Base-by-base conservation (phyloP, 2,329 filamentous ascomycete species). In the Exophiala spinifera region DNA sequence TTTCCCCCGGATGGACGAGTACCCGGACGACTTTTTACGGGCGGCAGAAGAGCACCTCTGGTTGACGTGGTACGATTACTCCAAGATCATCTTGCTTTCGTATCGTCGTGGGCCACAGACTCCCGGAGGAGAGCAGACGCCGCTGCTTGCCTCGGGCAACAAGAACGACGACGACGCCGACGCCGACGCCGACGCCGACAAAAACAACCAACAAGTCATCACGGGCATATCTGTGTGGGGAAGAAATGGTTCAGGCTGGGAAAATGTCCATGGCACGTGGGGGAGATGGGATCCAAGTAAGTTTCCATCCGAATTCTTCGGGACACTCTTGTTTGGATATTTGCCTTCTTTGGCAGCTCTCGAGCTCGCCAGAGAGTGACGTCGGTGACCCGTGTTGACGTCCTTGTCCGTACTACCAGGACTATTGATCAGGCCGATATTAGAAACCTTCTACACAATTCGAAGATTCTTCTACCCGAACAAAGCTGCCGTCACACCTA, bases 401-500 rank as follows among this genome's bases (percentile, higher is more conserved):
- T 31, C 14, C 36, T 33, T 17, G 4, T 31, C 14, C 36, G 17
- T 17, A 2, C 31, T 39, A 17, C 33, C 31, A 55, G 52, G 52
- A 13, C 54, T 42, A 8, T 33, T 53, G 23, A 40, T 50, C 19
- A 50, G 34, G 14, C 50, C 50, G 13, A 19, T 53, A 5, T 39
- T 57, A 11, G 39, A 39, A 11, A 40, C 15, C 15, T 53, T 36
- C 21, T 49, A 50, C 34, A 21, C 15, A n/a, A 13, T 50, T n/a
- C 40, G 46, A 2, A 15, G 54, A 7, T 21, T 46, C 31, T 13
- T 57, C 13, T 23, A 49, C 17, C 31, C 25, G 28, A 57, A 53
- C 45, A 42, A 49, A 33, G 57, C 57, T 6, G 51, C 57, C 3
- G 33, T 48, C 8, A 57, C 53, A 31, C 64, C 69, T 8, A 66